Percentiles rank a stretch among this genome's conserved stretches.
phyloP scores from a whole-genome alignment of 768 basidiomycete genomes.

The Lentinula edodes region DNA sequence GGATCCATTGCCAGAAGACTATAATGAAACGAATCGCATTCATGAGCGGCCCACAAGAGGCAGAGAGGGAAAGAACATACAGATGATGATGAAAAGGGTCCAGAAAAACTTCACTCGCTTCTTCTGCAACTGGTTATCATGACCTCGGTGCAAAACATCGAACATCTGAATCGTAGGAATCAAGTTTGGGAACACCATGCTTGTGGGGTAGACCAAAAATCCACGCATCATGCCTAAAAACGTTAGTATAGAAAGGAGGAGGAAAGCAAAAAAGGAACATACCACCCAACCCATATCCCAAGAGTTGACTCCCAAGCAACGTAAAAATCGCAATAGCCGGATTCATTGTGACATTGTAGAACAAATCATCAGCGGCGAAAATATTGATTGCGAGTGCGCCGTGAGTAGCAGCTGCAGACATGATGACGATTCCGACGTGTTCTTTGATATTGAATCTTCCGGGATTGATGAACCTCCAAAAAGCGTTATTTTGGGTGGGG shows the following conservation, averaged over 20 bases:
- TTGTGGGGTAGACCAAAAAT: conserved; percentile 13
- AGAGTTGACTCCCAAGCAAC: conserved; percentile 21
- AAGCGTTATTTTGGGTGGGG: conserved; percentile 7
- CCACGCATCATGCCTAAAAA: conserved; percentile 10
- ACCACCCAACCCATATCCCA: conserved; percentile 22
- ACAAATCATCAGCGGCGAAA: conserved; percentile 37
- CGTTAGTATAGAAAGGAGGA: neutral
- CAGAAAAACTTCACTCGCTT: conserved; percentile 34
- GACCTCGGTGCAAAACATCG: conserved; percentile 25
- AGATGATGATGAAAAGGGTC: conserved; percentile 27
- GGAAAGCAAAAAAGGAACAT: neutral
- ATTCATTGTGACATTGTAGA: conserved; percentile 29
- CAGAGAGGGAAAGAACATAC: conserved; percentile 17
- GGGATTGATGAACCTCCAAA: conserved; percentile 36
- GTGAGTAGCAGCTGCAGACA: conserved; percentile 37
- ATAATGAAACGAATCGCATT: neutral
- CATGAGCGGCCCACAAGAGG: conserved; percentile 1
- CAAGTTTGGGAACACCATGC: conserved; percentile 7
- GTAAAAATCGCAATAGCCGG: conserved; percentile 23
- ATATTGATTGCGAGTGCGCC: conserved; percentile 37
- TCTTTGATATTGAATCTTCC: conserved; percentile 46
- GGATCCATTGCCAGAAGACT: conserved; percentile 13
- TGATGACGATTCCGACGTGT: conserved; percentile 38
- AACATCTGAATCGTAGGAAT: conserved; percentile 13
- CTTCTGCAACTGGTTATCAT: conserved; percentile 19